Base-by-base conservation (phyloP, 192 early-diverging fungal genomes). In the Backusella liffmaniae region DNA sequence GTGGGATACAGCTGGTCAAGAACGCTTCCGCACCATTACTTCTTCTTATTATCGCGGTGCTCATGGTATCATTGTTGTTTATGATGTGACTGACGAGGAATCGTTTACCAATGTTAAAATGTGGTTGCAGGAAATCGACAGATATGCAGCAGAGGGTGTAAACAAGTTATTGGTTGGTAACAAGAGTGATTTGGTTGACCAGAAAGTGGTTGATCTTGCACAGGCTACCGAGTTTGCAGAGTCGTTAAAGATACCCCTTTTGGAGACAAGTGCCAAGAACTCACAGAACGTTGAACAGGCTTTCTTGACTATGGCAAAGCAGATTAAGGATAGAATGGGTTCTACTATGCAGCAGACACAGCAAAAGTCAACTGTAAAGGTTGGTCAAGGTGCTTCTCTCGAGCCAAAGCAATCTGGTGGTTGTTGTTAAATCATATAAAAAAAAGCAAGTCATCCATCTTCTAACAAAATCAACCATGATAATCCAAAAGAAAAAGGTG, bases 251-350 rank as follows among this genome's bases (percentile, higher is more conserved):
- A 97, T 99, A 70, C 93, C 97, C 42, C 96, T 99, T 84, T 87
- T 99, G 86, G 98, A 99, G 82, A 99, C 98, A 7, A 94, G 92
- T 10, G 98, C 98, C 71, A 99, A 99, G 90, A 93, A 96, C 77
- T 92, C 98, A 18, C 94, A 94, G 26, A 99, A 99, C 76, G 98
- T 99, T 16, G 98, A 99, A 87, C 94, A 96, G 79, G 98, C 98
- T 42, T 99, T 99, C 90, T 88, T 99, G 91, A 98, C 96, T 37
- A 98, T 99, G 98, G 97, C 98, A 34, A 97, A 96, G 83, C 98
- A 99, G 88, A 99, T 99, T 82, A 99, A 99, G 89, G 98, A 99
- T 82, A 91, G 94, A 81, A 81, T 81, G 80, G 80, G 80, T 13
- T 66, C 76, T 32, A 74, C 76, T 53, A 81, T 77, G 80, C 76